Base-by-base conservation (phyloP, 164 flowering plant genomes). In the Stephania japonica region DNA sequence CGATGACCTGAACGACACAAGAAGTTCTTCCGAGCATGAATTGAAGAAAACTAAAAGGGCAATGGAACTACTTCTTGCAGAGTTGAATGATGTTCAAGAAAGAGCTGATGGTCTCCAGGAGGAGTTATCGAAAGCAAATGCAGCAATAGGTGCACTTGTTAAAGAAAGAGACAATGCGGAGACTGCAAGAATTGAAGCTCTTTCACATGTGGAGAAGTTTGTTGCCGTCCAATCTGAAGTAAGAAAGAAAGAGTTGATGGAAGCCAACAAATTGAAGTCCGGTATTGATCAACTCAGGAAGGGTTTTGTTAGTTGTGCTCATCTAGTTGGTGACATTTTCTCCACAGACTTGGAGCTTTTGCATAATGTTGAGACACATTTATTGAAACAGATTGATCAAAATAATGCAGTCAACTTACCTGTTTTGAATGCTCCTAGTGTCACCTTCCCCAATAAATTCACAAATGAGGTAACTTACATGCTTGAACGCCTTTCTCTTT, bases 11-110 rank as follows among this genome's bases (percentile, higher is more conserved):
- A 88, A 75, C 65, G 76, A 75, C 8, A 80, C 87, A 62, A 21
- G 83, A 61, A 75, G 74, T 70, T 82, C 87, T 69, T 79, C 86
- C n/a, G 89, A 89, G 76, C 87, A 91, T 21, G 98, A 93, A 53
- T 80, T 87, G 14, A 85, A 73, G 81, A 96, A 91, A 82, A 87
- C 95, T 53, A 92, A 80, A 82, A 85, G 89, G 83, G 97, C 97
- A 56, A 90, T 95, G 56, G 96, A 93, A 77, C 84, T 96, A 62
- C 91, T 96, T 32, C 81, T 89, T 75, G 87, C 91, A 9, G 99
- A 96, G 81, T 76, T 96, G 84, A 91, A 93, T 85, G 99, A 91
- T 77, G 97, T 93, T 74, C 97, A 93, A 75, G 99, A 96, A 75
- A 90, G 97, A 81, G 90, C 87, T 80, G 98, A 93, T 75, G 70